A percentile compares a stretch with the other conserved stretches of the same genome.
These are phyloP conservation scores for Salix koriyanagi DNA, from an alignment of 345 rosid genomes.

Conservation along the genomic window DNA sequence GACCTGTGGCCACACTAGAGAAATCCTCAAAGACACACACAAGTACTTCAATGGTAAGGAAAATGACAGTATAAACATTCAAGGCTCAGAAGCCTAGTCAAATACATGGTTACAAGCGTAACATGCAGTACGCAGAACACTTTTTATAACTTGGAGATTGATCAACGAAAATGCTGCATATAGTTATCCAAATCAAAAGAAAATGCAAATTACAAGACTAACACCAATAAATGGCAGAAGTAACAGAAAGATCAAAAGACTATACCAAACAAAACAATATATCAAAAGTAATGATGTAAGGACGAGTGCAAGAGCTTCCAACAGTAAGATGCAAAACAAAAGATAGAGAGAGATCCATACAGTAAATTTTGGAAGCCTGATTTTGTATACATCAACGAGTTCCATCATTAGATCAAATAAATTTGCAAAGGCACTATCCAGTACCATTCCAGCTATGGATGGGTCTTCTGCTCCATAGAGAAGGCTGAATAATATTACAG, in stretches of 20 bases:
- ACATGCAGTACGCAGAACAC: not conserved
- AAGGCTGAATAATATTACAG: slow-evolving; percentile 20
- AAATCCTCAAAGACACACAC: not conserved
- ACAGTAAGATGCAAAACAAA: not conserved
- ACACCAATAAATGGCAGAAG: not conserved
- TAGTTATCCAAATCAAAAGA: not conserved
- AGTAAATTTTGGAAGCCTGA: slow-evolving; percentile 35
- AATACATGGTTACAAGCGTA: not conserved
- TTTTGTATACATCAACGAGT: slow-evolving; percentile 37
- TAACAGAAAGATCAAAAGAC: not conserved
- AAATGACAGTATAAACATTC: not conserved
- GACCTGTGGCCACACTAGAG: not conserved
- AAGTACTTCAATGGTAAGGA: not conserved
- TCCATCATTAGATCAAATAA: slow-evolving; percentile 37
- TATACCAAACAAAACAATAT: not conserved
- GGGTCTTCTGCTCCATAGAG: slow-evolving; percentile 39
- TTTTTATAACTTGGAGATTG: not conserved
- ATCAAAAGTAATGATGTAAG: not conserved
- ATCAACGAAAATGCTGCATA: not conserved
- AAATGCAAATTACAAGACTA: not conserved
- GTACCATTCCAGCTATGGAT: slow-evolving; percentile 34
- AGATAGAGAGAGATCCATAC: slow-evolving; percentile 9
- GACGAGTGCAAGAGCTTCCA: not conserved
- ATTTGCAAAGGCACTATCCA: slow-evolving; percentile 39
- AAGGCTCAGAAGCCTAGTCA: not conserved